A percentile compares a stretch with the other conserved stretches of the same genome.
Evolutionary conservation across 2,329 filamentous ascomycete genomes (phyloP).

Genomic region (Ambrosiella beaveri): DNA sequence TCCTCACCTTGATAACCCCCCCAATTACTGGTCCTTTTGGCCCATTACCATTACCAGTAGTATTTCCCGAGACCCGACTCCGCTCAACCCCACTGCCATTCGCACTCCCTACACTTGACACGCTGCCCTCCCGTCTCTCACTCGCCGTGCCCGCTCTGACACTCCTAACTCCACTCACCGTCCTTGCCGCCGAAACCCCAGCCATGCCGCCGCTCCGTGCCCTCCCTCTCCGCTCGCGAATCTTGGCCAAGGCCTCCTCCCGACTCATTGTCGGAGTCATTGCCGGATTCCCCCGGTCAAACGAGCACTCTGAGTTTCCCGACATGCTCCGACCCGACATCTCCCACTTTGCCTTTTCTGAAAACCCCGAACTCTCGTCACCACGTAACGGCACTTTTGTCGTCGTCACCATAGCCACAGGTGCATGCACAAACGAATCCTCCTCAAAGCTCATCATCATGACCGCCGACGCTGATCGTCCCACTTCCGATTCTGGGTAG

Average conservation of each 20-base stretch:
- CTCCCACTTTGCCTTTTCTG: conserved; percentile 2
- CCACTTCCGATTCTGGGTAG: conserved; percentile 14
- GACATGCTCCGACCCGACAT: conserved; percentile 14
- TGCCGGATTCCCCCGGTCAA: conserved; percentile 39
- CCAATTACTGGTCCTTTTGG: not conserved
- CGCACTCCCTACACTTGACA: not conserved
- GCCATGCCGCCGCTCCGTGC: conserved; percentile 34
- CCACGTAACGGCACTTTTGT: conserved; percentile 33
- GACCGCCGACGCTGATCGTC: conserved; percentile 18
- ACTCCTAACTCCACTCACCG: not conserved
- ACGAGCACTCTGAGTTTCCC: conserved; percentile 19
- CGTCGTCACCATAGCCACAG: conserved; percentile 26
- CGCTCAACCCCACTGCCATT: not conserved
- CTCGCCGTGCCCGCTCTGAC: not conserved
- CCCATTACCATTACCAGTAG: not conserved
- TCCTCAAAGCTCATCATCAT: conserved; percentile 16
- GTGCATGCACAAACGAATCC: conserved; percentile 12
- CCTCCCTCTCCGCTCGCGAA: conserved; percentile 53
- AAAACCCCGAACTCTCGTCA: conserved; percentile 22
- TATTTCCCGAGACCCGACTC: not conserved
- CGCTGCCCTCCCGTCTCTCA: not conserved
- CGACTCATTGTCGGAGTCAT: conserved; percentile 50
- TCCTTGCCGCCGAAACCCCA: not conserved
- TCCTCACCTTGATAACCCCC: not conserved
- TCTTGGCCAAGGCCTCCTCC: conserved; percentile 59